Base-by-base conservation (phyloP, 2,329 filamentous ascomycete species). In the Colletotrichum sp. region DNA sequence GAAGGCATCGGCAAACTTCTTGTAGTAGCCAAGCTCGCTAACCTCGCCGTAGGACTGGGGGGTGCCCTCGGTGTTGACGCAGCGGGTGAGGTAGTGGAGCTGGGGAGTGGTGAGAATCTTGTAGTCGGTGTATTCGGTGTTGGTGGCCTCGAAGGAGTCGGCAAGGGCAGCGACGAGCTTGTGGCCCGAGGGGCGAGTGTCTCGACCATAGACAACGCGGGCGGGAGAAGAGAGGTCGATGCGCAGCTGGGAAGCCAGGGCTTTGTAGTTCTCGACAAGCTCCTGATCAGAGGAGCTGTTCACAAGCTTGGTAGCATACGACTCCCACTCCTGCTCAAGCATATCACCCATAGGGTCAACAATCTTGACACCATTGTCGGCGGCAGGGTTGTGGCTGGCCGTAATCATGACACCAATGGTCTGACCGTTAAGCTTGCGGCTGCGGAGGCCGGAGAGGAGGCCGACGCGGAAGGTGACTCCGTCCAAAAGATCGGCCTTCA, bases 311-410 rank as follows among this genome's bases (percentile, higher is more conserved):
- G 97, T 98, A 70, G 96, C 96, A 84, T 96, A 93, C 48, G 89
- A 88, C 87, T 99, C 97, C 97, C 97, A 99, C 76, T 96, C 94
- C 85, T 96, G 93, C 91, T 97, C 95, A 66, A 98, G 91, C 97
- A 98, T 98, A 85, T 98, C 97, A 78, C 97, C 96, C 93, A 98
- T 94, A 15, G 97, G 97, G 85, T 99, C 97, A 78, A 99, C 95
- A 79, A 99, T 92, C 90, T 98, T 98, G 84, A 98, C 94, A 67
- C 96, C 96, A 85, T 98, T 98, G 86, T 98, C 96, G 80, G 92
- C 90, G 39, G 96, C 94, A 22, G 95, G 95, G 86, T 98, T 98
- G 89, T 98, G 96, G 82, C 95, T 97, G 77, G 96, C 96, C 56
- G 96, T 98, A 84, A 98, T 94, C 96, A 98, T 98, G 79, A 99